Conservation (phyloP, 1,284 basidiomycete genomes). For the Naganishia liquefaciens region DNA sequence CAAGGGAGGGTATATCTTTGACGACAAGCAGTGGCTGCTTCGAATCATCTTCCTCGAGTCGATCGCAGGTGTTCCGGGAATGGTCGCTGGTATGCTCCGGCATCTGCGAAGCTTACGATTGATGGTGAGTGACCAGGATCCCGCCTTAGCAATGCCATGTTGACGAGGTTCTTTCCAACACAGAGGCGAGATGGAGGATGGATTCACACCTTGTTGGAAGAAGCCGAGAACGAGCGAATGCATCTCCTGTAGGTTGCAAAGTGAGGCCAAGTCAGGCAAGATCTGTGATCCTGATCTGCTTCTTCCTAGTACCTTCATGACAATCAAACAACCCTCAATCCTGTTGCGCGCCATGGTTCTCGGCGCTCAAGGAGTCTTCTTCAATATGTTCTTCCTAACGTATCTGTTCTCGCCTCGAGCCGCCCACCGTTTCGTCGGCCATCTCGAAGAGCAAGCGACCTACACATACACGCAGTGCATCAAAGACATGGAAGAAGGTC, state of each 20-base stretch:
- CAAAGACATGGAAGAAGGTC: slow-evolving; percentile 77
- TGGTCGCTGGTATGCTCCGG: slow-evolving; percentile 84
- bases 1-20: slow-evolving; percentile 69
- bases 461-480: slow-evolving; percentile 83
- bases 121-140: slow-evolving; percentile 61
- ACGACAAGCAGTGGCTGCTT: slow-evolving; percentile 73
- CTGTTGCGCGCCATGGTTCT: slow-evolving; percentile 79
- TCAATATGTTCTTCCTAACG: slow-evolving; percentile 83
- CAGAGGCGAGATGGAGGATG: slow-evolving; percentile 84
- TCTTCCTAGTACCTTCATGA: slow-evolving; percentile 78
- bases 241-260: slow-evolving; percentile 67
- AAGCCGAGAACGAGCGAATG: slow-evolving; percentile 95
- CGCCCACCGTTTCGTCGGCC: slow-evolving; percentile 92
- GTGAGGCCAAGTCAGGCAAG: slow-evolving; percentile 35
- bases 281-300: slow-evolving; percentile 29
- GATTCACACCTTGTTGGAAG: slow-evolving; percentile 80
- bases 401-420: slow-evolving; percentile 79
- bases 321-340: slow-evolving; percentile 71
- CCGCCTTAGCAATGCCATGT: not conserved
- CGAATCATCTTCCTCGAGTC: slow-evolving; percentile 86
- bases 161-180: not conserved
- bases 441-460: slow-evolving; percentile 93
- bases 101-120: slow-evolving; percentile 79
- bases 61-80: slow-evolving; percentile 89
- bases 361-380: slow-evolving; percentile 82